Conservation (phyloP, 352 stramenopile species). For the Pythium brassicae region DNA sequence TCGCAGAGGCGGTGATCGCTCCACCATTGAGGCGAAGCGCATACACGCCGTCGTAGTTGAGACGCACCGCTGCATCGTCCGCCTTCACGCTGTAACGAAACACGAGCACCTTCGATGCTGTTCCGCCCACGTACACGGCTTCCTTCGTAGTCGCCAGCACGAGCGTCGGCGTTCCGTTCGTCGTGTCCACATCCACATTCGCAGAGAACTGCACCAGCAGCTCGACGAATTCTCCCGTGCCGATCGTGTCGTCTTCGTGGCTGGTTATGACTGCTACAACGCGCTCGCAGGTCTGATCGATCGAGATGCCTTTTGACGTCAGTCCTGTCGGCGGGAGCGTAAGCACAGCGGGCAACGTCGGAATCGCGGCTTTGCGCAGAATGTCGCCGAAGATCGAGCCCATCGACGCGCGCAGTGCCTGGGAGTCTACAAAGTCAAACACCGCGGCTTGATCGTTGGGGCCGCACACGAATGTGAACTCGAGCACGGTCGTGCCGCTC, state of each 20-base stretch:
- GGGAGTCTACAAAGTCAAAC: slow-evolving; percentile 36
- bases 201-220: slow-evolving; percentile 45
- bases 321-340: slow-evolving; percentile 32
- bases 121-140: slow-evolving; percentile 42
- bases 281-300: slow-evolving; percentile 39
- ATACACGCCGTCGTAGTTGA: slow-evolving; percentile 40
- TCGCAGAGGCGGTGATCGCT: slow-evolving; percentile 19
- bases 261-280: slow-evolving; percentile 30
- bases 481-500: slow-evolving; percentile 39
- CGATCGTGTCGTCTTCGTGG: slow-evolving; percentile 47
- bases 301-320: slow-evolving; percentile 49
- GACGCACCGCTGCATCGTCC: slow-evolving; percentile 20
- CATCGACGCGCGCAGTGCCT: slow-evolving; percentile 36
- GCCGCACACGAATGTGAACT: slow-evolving; percentile 42
- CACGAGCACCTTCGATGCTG: slow-evolving; percentile 26
- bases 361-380: slow-evolving; percentile 26
- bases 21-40: slow-evolving; percentile 43
- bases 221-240: slow-evolving; percentile 57
- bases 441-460: slow-evolving; percentile 27
- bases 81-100: slow-evolving; percentile 57
- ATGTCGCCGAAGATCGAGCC: slow-evolving; percentile 43
- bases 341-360: slow-evolving; percentile 37
- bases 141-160: slow-evolving; percentile 29
- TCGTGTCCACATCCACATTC: slow-evolving; percentile 35
- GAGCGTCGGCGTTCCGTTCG: slow-evolving; percentile 32